These are phyloP conservation scores for Linnemannia schmuckeri DNA, from an alignment of 192 early-diverging fungal species.

Conservation along the genomic window DNA sequence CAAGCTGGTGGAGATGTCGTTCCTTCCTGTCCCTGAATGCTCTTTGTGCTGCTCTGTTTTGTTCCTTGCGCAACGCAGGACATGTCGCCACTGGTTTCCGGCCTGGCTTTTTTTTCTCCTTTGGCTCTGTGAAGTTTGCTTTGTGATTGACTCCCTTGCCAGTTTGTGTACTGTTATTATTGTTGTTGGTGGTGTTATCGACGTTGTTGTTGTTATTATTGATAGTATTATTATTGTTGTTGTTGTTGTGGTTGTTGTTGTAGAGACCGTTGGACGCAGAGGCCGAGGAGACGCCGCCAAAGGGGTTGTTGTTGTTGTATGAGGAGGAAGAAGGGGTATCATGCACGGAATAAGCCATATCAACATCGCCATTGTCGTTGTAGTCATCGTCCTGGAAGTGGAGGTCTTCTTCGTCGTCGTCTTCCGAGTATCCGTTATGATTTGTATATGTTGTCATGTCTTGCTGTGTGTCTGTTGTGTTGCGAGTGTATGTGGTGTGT, in stretches of 20 bases:
- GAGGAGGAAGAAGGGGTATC: neutral
- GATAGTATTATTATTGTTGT: constrained; percentile 1
- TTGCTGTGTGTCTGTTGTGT: neutral
- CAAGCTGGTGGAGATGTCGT: constrained; percentile 79
- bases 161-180: constrained; percentile 8
- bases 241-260: neutral
- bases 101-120: constrained; percentile 51
- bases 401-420: constrained; percentile 33
- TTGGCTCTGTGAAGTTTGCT: constrained; percentile 6
- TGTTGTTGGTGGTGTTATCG: constrained; percentile 12
- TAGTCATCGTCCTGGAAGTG: constrained; percentile 13
- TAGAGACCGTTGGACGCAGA: neutral
- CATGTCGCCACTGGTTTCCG: constrained; percentile 67
- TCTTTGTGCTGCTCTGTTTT: constrained; percentile 90
- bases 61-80: constrained; percentile 73
- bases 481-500: neutral
- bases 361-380: constrained; percentile 19
- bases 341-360: constrained; percentile 23
- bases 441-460: neutral
- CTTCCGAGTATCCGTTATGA: constrained; percentile 24
- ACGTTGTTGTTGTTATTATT: neutral
- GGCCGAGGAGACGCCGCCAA: neutral
- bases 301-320: constrained; percentile 1
- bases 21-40: constrained; percentile 92
- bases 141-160: neutral